Evolutionary conservation across 768 basidiomycete genomes (phyloP).

Genomic region (Chalciporus piperatus): DNA sequence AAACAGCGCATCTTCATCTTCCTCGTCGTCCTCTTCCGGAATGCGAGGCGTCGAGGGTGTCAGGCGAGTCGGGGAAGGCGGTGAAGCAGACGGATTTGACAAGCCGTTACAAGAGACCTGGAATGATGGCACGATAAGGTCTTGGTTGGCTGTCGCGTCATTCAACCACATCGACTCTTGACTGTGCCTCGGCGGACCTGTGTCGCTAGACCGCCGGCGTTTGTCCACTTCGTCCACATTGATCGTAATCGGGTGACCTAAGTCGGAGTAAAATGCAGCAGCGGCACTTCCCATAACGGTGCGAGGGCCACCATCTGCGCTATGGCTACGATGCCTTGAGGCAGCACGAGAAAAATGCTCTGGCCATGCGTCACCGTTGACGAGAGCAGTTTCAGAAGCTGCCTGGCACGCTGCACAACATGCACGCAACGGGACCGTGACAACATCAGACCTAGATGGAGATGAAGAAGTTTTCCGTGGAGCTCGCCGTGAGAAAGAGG

Average conservation of each 20-base stretch:
- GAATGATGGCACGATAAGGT: neutral
- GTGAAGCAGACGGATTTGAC: neutral
- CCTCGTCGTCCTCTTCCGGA: conserved; percentile 40
- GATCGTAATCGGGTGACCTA: conserved; percentile 35
- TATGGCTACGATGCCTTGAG: conserved; percentile 51
- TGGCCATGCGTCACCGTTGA: conserved; percentile 57
- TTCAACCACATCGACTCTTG: conserved; percentile 4
- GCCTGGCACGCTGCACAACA: conserved; percentile 66
- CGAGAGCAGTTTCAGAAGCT: conserved; percentile 54
- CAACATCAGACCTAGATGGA: conserved; percentile 37
- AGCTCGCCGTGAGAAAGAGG: conserved; percentile 14
- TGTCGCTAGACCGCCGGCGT: conserved; percentile 47
- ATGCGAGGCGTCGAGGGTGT: conserved; percentile 23
- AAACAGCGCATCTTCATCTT: conserved; percentile 55
- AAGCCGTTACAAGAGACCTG: neutral
- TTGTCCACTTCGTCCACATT: conserved; percentile 67
- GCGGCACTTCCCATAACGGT: conserved; percentile 32
- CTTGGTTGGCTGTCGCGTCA: neutral
- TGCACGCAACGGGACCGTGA: conserved; percentile 66
- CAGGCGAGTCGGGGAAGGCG: conserved; percentile 13
- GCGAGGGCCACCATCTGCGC: conserved; percentile 32
- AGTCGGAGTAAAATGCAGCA: conserved; percentile 19
- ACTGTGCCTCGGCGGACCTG: neutral
- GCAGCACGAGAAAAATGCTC: conserved; percentile 66
- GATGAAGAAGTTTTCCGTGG: conserved; percentile 25